phyloP scores from a whole-genome alignment of 2,329 filamentous ascomycete genomes.

The Elsinoe fawcettii region DNA sequence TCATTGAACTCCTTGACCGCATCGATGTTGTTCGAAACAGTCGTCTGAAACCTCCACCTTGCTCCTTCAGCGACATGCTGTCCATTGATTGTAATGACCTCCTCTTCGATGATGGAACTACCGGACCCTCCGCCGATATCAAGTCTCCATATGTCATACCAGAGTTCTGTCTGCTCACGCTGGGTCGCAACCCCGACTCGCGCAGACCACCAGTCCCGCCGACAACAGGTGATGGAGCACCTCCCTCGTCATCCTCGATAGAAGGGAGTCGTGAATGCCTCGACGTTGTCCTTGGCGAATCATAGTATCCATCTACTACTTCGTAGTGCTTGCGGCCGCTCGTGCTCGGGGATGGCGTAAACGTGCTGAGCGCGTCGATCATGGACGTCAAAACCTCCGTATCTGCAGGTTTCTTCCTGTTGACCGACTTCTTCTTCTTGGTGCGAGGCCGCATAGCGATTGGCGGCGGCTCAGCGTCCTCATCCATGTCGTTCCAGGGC shows the following conservation, averaged over 20 bases:
- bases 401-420: slow-evolving; percentile 42
- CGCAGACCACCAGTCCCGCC: slow-evolving; percentile 17
- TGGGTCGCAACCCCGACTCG: slow-evolving; percentile 29
- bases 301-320: slow-evolving; percentile 9
- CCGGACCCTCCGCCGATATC: slow-evolving; percentile 51
- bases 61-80: slow-evolving; percentile 48
- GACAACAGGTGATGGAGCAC: slow-evolving; percentile 50
- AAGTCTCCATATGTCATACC: slow-evolving; percentile 63
- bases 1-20: slow-evolving; percentile 16
- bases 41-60: slow-evolving; percentile 47
- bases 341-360: slow-evolving; percentile 22
- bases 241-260: slow-evolving; percentile 6
- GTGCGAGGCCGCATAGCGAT: slow-evolving; percentile 4
- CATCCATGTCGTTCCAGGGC: not conserved
- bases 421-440: slow-evolving; percentile 26
- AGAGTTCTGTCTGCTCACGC: slow-evolving; percentile 38
- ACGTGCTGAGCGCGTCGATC: slow-evolving; percentile 51
- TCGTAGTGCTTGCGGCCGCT: not conserved
- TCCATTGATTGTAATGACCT: slow-evolving; percentile 67
- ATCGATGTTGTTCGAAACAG: slow-evolving; percentile 42
- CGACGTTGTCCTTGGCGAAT: slow-evolving; percentile 1
- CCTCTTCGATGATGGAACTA: slow-evolving; percentile 73
- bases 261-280: slow-evolving; percentile 14
- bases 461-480: slow-evolving; percentile 1
- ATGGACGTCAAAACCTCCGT: slow-evolving; percentile 63